Evolutionary conservation across 1,284 basidiomycete species (phyloP).

Genomic region (Apiotrichum mycotoxinovorans): DNA sequence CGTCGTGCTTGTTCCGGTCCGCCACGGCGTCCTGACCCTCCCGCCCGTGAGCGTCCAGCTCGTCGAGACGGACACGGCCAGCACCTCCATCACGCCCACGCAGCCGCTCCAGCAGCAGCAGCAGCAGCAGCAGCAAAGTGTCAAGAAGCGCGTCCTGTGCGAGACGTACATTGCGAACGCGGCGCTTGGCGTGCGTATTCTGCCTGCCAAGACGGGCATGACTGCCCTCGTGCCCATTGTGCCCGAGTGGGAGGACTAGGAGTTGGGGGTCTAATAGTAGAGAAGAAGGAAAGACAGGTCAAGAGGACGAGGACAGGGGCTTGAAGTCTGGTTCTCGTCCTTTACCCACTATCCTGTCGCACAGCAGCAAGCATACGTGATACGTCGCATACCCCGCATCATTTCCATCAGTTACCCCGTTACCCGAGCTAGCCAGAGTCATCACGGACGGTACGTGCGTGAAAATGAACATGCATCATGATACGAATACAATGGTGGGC

Average conservation of each 20-base stretch:
- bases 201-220: conserved; percentile 37
- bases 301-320: too few relatives aligned
- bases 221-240: conserved; percentile 36
- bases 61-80: conserved; percentile 6
- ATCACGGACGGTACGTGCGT: not conserved
- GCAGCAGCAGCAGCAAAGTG: too few relatives aligned
- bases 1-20: conserved; percentile 41
- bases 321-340: not conserved
- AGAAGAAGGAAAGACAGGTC: not conserved
- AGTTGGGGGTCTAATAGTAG: not conserved
- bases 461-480: conserved; percentile 13
- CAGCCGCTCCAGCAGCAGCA: not conserved
- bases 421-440: too few relatives aligned
- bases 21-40: conserved; percentile 35
- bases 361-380: too few relatives aligned
- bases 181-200: conserved; percentile 37
- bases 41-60: conserved; percentile 33
- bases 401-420: not conserved
- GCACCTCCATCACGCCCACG: not conserved
- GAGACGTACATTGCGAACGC: conserved; percentile 49
- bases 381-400: conserved; percentile 1
- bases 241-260: conserved; percentile 13
- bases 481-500: conserved; percentile 3
- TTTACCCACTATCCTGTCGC: too few relatives aligned
- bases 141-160: conserved; percentile 24